Percentiles rank a stretch among this genome's conserved stretches.
Conservation (phyloP, 2,329 filamentous ascomycete species). For the Daldinia eschscholtzii region DNA sequence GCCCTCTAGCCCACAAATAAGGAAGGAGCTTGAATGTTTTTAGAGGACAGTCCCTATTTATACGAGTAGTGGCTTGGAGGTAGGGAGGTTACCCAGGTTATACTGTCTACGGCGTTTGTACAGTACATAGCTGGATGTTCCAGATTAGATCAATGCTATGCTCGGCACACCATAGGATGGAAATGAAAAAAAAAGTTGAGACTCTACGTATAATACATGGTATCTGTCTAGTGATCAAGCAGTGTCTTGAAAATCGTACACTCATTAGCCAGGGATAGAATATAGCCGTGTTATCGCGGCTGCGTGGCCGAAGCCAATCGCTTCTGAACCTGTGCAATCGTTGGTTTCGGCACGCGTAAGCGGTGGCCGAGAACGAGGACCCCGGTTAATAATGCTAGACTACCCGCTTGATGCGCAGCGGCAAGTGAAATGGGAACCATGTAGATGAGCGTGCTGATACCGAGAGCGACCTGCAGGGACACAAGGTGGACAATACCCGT, state of each 20-base stretch:
- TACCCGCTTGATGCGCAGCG: constrained; percentile 92
- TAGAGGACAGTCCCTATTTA: constrained; percentile 1
- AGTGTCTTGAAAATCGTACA: constrained; percentile 25
- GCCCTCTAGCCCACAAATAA: constrained; percentile 39
- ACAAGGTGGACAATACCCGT: constrained; percentile 86
- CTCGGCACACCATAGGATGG: constrained; percentile 10
- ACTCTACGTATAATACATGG: constrained; percentile 44
- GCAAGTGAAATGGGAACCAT: constrained; percentile 91
- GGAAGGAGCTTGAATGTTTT: not conserved
- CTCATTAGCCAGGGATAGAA: not conserved
- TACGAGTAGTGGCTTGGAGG: constrained; percentile 6
- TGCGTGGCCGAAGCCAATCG: constrained; percentile 53
- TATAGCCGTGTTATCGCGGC: constrained; percentile 25
- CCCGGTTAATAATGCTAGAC: constrained; percentile 85
- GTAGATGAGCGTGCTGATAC: constrained; percentile 92
- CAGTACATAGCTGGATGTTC: constrained; percentile 21
- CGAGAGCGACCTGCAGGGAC: constrained; percentile 83
- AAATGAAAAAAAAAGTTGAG: constrained; percentile 35
- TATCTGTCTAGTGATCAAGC: constrained; percentile 28
- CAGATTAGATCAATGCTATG: constrained; percentile 9
- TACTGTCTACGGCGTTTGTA: constrained; percentile 34
- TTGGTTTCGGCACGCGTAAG: constrained; percentile 77
- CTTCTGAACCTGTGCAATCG: constrained; percentile 70
- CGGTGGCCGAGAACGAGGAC: constrained; percentile 83
- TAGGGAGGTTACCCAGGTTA: not conserved